Evolutionary conservation across 768 basidiomycete genomes (phyloP).

Genomic region (Macrocybe gigantea): DNA sequence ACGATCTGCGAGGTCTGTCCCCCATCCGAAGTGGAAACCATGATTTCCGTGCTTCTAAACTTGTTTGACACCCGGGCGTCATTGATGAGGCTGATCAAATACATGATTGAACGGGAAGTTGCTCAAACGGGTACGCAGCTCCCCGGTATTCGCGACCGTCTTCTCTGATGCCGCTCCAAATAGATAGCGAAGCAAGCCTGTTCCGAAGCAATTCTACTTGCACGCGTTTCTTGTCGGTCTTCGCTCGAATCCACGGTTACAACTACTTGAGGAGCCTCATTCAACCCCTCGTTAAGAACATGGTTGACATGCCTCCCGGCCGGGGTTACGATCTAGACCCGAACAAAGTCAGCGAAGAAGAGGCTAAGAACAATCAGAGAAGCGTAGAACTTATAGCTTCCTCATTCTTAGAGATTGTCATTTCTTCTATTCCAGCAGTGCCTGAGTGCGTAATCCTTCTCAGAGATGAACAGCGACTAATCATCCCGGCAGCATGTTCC

Average conservation of each 20-base stretch:
- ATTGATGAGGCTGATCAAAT: slow-evolving; percentile 69
- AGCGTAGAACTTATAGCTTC: slow-evolving; percentile 71
- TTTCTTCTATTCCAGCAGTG: slow-evolving; percentile 60
- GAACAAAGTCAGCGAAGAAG: slow-evolving; percentile 47
- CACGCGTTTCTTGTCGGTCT: slow-evolving; percentile 80
- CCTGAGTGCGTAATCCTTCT: slow-evolving; percentile 55
- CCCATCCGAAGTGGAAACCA: slow-evolving; percentile 70
- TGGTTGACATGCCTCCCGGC: slow-evolving; percentile 66
- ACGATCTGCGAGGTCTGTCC: slow-evolving; percentile 89
- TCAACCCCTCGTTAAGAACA: slow-evolving; percentile 68
- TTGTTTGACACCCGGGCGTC: slow-evolving; percentile 76
- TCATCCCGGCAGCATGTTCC: slow-evolving; percentile 57
- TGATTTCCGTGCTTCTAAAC: slow-evolving; percentile 81
- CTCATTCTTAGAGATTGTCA: slow-evolving; percentile 70
- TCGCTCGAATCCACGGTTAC: slow-evolving; percentile 88
- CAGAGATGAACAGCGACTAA: slow-evolving; percentile 4
- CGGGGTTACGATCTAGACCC: slow-evolving; percentile 80
- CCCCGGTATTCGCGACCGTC: neutral
- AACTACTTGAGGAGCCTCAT: slow-evolving; percentile 82
- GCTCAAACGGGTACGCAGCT: slow-evolving; percentile 55
- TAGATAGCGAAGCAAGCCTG: slow-evolving; percentile 74
- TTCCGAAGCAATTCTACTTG: slow-evolving; percentile 88
- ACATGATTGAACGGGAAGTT: slow-evolving; percentile 84
- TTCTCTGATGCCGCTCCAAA: slow-evolving; percentile 3
- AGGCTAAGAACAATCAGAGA: slow-evolving; percentile 59